phyloP scores from a whole-genome alignment of 768 basidiomycete species.

The Lactarius tabidus region DNA sequence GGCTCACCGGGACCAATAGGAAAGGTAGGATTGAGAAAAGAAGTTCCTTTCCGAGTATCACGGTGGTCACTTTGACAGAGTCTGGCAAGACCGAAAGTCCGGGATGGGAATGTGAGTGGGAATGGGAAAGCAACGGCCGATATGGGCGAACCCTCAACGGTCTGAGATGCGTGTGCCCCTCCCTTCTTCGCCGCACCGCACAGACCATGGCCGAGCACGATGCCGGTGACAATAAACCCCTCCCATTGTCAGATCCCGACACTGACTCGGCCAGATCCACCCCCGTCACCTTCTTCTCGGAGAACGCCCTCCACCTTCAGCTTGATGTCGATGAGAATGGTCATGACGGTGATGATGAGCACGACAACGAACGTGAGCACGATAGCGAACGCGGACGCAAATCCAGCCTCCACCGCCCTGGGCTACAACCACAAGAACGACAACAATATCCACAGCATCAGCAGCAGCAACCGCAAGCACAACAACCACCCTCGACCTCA shows the following conservation, averaged over 20 bases:
- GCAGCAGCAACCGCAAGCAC: not conserved
- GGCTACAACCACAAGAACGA: not conserved
- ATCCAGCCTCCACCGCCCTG: not conserved
- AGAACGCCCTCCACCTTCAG: not conserved
- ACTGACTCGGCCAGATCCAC: not conserved
- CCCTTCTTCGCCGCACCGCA: conserved; percentile 6
- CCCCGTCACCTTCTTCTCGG: not conserved
- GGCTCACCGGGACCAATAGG: not conserved
- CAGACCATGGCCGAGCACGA: conserved; percentile 1
- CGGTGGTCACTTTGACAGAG: not conserved
- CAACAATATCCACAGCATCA: not conserved
- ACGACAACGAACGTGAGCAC: conserved; percentile 4
- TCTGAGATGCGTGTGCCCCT: not conserved
- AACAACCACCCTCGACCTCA: conserved; percentile 6
- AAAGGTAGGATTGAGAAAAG: not conserved
- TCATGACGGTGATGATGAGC: conserved; percentile 20
- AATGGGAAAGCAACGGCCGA: not conserved
- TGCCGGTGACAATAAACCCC: not conserved
- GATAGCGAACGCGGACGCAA: not conserved
- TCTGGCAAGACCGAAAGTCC: not conserved
- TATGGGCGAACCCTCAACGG: not conserved
- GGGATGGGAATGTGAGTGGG: not conserved
- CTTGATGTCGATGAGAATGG: conserved; percentile 1
- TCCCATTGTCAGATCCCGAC: not conserved
- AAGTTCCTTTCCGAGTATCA: not conserved